These are phyloP conservation scores for Tulasnella sp. DNA, from an alignment of 768 basidiomycete species.

Conservation along the genomic window DNA sequence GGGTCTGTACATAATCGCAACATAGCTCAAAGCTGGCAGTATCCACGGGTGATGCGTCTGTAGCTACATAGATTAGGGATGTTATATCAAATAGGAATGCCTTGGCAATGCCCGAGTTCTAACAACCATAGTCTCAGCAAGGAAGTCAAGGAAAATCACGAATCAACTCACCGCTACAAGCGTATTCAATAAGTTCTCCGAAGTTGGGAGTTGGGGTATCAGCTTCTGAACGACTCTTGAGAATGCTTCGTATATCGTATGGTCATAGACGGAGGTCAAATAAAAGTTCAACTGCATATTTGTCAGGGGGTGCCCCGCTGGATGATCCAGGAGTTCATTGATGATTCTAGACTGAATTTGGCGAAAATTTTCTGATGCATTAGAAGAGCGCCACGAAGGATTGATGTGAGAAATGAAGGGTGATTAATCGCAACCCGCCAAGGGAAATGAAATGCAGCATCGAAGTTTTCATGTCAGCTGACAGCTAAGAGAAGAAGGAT, in stretches of 20 bases:
- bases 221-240: conserved; percentile 80
- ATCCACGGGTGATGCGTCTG: conserved; percentile 86
- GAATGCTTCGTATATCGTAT: conserved; percentile 83
- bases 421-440: background rate
- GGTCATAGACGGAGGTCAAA: conserved; percentile 87
- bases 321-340: conserved; percentile 64
- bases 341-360: conserved; percentile 79
- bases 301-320: conserved; percentile 35
- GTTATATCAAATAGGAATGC: conserved; percentile 83
- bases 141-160: background rate
- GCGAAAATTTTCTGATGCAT: conserved; percentile 63
- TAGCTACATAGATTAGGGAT: conserved; percentile 82
- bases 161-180: conserved; percentile 52
- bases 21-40: conserved; percentile 77
- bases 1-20: conserved; percentile 79
- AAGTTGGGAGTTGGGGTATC: conserved; percentile 67
- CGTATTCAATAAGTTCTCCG: conserved; percentile 78
- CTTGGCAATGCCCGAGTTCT: conserved; percentile 90
- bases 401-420: too few relatives aligned
- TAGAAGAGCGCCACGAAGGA: background rate
- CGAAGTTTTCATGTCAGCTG: background rate
- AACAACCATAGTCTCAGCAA: background rate
- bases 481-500: background rate
- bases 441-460: conserved; percentile 5
- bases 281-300: conserved; percentile 74